A percentile compares a stretch with the other conserved stretches of the same genome.
Conservation (phyloP, 2,329 filamentous ascomycete genomes). For the Colletotrichum sublineola region DNA sequence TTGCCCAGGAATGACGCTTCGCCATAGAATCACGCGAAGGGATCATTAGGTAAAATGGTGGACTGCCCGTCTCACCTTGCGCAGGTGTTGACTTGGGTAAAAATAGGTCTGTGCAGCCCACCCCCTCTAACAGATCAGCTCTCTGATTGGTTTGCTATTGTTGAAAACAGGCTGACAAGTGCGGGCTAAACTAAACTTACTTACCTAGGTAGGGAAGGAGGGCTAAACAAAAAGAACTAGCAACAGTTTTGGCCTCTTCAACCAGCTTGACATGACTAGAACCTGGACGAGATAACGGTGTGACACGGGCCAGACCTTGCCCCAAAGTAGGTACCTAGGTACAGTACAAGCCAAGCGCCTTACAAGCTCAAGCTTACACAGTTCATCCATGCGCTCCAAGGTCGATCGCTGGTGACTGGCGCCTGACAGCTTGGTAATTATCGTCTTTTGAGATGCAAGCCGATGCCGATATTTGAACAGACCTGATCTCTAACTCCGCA, state of each 20-base stretch:
- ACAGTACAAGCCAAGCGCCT: background rate
- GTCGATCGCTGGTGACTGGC: conserved; percentile 25
- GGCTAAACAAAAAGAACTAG: conserved; percentile 15
- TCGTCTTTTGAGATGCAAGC: conserved; percentile 5
- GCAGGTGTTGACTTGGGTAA: background rate
- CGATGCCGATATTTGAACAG: background rate
- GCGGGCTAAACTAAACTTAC: conserved; percentile 14
- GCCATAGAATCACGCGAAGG: background rate
- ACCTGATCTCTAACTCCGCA: conserved; percentile 2
- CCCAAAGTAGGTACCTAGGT: background rate
- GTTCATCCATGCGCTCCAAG: conserved; percentile 12
- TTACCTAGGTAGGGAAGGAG: background rate
- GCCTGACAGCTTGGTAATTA: conserved; percentile 1
- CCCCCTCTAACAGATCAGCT: background rate
- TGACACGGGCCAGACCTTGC: conserved; percentile 27
- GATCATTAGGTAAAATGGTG: background rate
- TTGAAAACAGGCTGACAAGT: conserved; percentile 11
- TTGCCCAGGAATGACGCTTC: conserved; percentile 8
- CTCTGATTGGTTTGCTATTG: background rate
- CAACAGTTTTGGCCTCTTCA: background rate
- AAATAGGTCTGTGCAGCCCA: conserved; percentile 1
- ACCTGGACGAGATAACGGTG: conserved; percentile 1
- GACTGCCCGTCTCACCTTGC: background rate
- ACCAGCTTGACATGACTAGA: background rate
- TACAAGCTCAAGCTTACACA: background rate